Base-by-base conservation (phyloP, 768 basidiomycete species). In the Phylloporus rhodoxanthus region DNA sequence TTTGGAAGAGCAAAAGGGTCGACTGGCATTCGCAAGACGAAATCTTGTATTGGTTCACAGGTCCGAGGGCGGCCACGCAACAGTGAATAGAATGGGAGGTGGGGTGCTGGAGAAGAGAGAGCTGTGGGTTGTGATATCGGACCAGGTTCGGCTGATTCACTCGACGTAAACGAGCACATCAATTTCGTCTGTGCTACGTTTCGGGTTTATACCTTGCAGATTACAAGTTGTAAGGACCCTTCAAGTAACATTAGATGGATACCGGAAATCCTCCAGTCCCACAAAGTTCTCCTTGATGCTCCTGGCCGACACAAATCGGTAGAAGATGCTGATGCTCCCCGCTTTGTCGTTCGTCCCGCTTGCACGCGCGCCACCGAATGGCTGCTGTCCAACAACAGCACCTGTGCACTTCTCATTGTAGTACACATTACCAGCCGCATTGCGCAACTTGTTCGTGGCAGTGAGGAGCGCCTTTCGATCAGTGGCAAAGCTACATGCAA, bases 281-380 rank as follows among this genome's bases (percentile, higher is more conserved):
- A 94, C 81, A 61, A 98, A 97, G 66, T 87, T 93, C 75, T 99
- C 96, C 77, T 99, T 99, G 76, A 99, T 92, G 58, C 85, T 91
- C 64, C 96, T 78, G 45, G 89, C 83, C 48, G 84, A 84, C 52
- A 95, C 81, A 69, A 93, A 91, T 48, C 94, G 76, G 69, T 81
- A 82, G 70, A 81, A 85, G 61, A 86, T 79, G 43, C 68, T 74
- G 53, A 90, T 80, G 54, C 88, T 91, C 20, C 88, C 96, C 1
- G 94, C 92, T 72, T 98, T 99, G 70, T 98, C 96, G 74, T 98
- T 98, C 54, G 95, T 99, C 25, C 96, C 95, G 63, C 87, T 91
- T 28, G 78, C 88, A 32, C 94, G 82, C 2, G 83, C 90, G 26
- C 96, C 96, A 42, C 96, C 96, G 64, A 99, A 99, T 10, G 96